Evolutionary conservation across 345 rosid genomes (phyloP), one percentile per base, ranked within the genome.

Genomic region (Leavenworthia alabamica): DNA sequence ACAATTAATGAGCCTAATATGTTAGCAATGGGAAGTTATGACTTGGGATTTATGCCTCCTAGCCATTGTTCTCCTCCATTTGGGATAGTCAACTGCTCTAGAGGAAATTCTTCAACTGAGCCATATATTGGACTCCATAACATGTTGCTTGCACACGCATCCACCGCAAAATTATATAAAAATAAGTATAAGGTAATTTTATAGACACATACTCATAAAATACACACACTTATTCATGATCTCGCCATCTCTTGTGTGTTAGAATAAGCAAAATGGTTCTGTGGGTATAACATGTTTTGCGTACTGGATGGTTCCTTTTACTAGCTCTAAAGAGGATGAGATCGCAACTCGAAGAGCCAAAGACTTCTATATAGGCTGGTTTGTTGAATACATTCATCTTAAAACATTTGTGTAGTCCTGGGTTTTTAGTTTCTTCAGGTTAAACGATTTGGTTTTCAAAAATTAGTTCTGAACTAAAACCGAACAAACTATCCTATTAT

Each of bases 1-100:
- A 89, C 96, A 2, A 63, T 86, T 36, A 83, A 86, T 22, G 95
- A 89, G 81, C 85, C 94, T 4, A 89, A 86, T 42, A 26, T 71
- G n/a, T 28, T 72, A 22, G 74, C 77, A 6, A 0, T 23, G 1
- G 79, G 75, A 62, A 75, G 77, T 56, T 79, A 74, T 65, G 79
- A 68, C 41, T 0, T 0, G 0, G 88, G 84, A 37, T 0, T 48
- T 4, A 0, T 6, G 2, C 80, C 86, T 4, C 81, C 94, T 15
- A 40, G 5, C 10, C 77, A 54, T 13, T 83, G 85, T 33, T 78
- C 88, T 35, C 5, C 39, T 35, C 74, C 76, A 29, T 43, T 29
- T 23, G 59, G 60, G 5, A 63, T 72, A 17, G 14, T 35, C 39
- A 64, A 75, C 28, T 60, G 73, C 33, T 28, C 76, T 14, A 43